Evolutionary conservation across 768 basidiomycete genomes (phyloP), one percentile per base, ranked within the genome.

Genomic region (Leccinum fibrillosum): DNA sequence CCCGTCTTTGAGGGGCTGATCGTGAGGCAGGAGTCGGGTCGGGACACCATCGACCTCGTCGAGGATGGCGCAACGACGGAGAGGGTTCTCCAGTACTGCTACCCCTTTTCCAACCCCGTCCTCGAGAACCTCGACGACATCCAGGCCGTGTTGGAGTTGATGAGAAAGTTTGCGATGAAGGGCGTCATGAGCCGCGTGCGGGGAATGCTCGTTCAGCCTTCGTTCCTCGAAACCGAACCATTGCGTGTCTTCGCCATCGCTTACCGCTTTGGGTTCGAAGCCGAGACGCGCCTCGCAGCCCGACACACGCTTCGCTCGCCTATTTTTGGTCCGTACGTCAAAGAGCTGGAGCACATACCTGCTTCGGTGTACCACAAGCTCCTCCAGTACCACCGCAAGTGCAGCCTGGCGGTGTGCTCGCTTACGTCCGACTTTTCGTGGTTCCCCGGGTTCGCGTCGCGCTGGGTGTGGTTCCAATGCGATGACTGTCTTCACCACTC

Each of bases 181-280:
- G 68, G 66, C 4, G 55, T 73, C 55, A 66, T 70, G 59, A 60
- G 64, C 42, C 64, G 68, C 17, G 68, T 77, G 42, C 70, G 66
- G 50, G 54, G 61, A 17, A 58, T 67, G 21, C 68, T 77, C 2
- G 56, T 65, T 26, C 58, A 65, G 50, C 68, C 70, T 2, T 44
- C 58, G 7, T 64, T 72, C 55, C 52, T 71, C 2, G 66, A 75
- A 4, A 37, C 61, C 51, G 71, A 73, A 34, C 71, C 77, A 1
- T 35, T 79, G 10, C 72, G 75, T 25, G 67, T 74, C 13, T 78
- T 75, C 51, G 76, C 77, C 45, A 71, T 78, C 56, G 75, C 76
- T 23, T 69, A 72, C 55, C 73, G 72, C 37, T 76, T 75, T 57
- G 62, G 70, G 39, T 63, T 76, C 52, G 66, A 72, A 44, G 62